A percentile compares a stretch with the other conserved stretches of the same genome.
These are phyloP conservation scores for Elongisporangium senticosum DNA, from an alignment of 352 stramenopile genomes.

Conservation along the genomic window DNA sequence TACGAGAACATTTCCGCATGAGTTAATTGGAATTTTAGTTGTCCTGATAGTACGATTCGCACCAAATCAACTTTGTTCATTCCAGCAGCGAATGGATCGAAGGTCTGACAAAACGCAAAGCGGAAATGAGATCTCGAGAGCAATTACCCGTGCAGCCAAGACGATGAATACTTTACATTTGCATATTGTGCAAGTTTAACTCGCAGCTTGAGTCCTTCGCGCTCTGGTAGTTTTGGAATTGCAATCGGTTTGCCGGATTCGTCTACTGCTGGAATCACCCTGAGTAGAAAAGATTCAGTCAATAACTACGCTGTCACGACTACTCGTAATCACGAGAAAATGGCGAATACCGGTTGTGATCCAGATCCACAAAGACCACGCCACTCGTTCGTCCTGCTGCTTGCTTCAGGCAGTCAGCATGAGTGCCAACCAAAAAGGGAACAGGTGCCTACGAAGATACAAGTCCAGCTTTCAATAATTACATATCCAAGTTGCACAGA, in stretches of 20 bases:
- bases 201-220: constrained; percentile 55
- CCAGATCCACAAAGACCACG: constrained; percentile 93
- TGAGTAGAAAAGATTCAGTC: constrained; percentile 10
- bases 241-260: constrained; percentile 47
- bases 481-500: neutral
- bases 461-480: neutral
- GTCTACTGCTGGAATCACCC: constrained; percentile 70
- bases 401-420: constrained; percentile 74
- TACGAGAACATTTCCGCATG: constrained; percentile 5
- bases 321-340: neutral
- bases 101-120: constrained; percentile 39
- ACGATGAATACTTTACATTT: constrained; percentile 26
- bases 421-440: constrained; percentile 91
- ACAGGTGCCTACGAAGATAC: constrained; percentile 72
- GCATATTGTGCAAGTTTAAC: constrained; percentile 57
- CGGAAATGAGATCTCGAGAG: neutral
- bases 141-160: constrained; percentile 4
- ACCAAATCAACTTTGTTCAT: constrained; percentile 73
- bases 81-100: constrained; percentile 65
- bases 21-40: neutral
- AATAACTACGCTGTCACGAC: neutral
- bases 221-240: constrained; percentile 72
- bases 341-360: constrained; percentile 80
- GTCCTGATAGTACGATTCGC: neutral
- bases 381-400: constrained; percentile 55